phyloP scores from a whole-genome alignment of 345 rosid genomes.

The Syzygium jambos region DNA sequence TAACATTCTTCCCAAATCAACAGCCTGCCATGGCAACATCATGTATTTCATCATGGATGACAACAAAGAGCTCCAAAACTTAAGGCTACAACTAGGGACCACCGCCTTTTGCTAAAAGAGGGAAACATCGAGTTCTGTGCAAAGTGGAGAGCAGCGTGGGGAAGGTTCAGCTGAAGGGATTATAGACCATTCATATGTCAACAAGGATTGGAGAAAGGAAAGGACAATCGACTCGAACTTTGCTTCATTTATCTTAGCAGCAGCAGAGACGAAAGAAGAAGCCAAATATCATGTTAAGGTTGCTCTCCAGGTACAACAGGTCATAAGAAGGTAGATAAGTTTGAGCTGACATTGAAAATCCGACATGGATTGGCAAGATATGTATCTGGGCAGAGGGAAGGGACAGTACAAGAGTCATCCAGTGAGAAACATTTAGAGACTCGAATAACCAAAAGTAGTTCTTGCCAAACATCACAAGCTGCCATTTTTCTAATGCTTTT shows the following conservation, averaged over 20 bases:
- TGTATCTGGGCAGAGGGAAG: neutral
- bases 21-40: slow-evolving; percentile 33
- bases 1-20: slow-evolving; percentile 91
- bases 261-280: neutral
- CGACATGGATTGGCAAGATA: neutral
- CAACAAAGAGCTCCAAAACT: neutral
- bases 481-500: neutral
- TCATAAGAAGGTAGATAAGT: neutral
- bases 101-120: neutral
- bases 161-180: neutral
- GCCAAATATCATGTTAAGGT: neutral
- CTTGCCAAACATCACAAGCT: neutral
- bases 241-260: neutral
- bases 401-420: neutral
- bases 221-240: neutral
- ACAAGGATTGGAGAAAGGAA: neutral
- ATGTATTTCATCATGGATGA: neutral
- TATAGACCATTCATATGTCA: neutral
- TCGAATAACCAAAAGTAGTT: neutral
- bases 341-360: neutral
- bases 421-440: neutral
- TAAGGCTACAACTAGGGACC: neutral
- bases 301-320: neutral
- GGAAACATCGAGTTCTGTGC: neutral
- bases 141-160: neutral